These are phyloP conservation scores for Solanum chaucha DNA, from an alignment of 257 asterid species.

Conservation along the genomic window DNA sequence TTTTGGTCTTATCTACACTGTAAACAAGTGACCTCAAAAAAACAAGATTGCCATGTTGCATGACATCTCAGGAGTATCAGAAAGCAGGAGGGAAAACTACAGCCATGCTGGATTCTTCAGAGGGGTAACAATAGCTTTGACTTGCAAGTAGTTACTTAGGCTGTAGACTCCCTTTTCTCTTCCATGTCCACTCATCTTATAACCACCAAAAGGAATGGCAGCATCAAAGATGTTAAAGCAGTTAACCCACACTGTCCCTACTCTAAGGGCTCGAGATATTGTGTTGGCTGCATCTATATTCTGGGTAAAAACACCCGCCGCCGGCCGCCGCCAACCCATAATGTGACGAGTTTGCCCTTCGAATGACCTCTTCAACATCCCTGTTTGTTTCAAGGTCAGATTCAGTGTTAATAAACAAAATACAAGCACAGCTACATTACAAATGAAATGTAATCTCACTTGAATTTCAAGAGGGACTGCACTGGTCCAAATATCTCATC, in stretches of 20 bases:
- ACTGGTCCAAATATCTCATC: constrained; percentile 1
- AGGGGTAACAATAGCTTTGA: background rate
- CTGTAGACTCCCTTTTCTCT: background rate
- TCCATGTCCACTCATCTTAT: background rate
- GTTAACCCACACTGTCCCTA: background rate
- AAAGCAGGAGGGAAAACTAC: background rate
- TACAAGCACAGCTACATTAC: background rate
- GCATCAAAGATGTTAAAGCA: background rate
- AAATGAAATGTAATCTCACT: background rate
- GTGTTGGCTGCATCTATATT: background rate
- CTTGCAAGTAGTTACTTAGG: background rate
- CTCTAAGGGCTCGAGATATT: background rate
- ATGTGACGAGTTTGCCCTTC: background rate
- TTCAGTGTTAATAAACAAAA: background rate
- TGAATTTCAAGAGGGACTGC: background rate
- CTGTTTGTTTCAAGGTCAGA: background rate
- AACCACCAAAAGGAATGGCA: background rate
- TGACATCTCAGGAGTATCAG: background rate
- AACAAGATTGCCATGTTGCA: background rate
- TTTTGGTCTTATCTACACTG: background rate
- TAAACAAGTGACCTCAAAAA: background rate
- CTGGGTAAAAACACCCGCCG: background rate
- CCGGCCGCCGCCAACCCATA: background rate
- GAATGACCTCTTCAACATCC: background rate
- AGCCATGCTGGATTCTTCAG: background rate